Percentiles rank a stretch among this genome's conserved stretches.
These are phyloP conservation scores for Lentinula aciculospora DNA, from an alignment of 768 basidiomycete species.

Conservation along the genomic window DNA sequence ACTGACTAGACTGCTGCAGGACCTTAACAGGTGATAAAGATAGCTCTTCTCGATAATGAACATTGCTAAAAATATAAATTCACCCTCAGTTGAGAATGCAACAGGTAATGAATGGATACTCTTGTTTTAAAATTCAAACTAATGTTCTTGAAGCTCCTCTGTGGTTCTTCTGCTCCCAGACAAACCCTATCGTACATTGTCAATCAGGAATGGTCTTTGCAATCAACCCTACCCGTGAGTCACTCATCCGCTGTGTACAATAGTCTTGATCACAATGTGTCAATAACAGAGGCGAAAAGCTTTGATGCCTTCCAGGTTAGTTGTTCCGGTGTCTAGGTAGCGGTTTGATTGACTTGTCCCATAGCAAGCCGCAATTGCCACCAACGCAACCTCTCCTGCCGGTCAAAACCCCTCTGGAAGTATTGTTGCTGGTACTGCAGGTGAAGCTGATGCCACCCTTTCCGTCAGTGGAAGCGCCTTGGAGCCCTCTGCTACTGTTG, in stretches of 20 bases:
- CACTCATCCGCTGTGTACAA: not conserved
- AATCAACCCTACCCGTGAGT: constrained; percentile 35
- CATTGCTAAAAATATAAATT: not conserved
- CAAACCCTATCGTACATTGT: constrained; percentile 26
- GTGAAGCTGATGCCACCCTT: constrained; percentile 7
- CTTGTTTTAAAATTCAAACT: not conserved
- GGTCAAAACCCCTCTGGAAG: constrained; percentile 7
- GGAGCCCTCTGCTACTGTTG: constrained; percentile 12
- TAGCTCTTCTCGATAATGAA: not conserved
- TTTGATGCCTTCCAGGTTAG: constrained; percentile 42
- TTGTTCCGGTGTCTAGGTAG: constrained; percentile 1
- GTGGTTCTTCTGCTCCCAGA: constrained; percentile 62
- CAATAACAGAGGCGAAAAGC: constrained; percentile 28
- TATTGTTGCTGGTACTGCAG: constrained; percentile 7
- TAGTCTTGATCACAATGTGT: not conserved
- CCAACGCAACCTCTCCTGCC: constrained; percentile 16
- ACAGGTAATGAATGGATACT: not conserved
- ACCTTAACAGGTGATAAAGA: not conserved
- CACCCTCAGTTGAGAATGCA: not conserved
- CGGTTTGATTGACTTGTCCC: not conserved
- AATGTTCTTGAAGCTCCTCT: constrained; percentile 26
- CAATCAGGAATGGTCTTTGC: constrained; percentile 56
- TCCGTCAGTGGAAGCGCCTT: constrained; percentile 8
- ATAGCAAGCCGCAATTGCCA: constrained; percentile 8
- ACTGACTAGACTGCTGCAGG: not conserved